phyloP scores from a whole-genome alignment of 768 basidiomycete species.

The Leccinum rimulosum region DNA sequence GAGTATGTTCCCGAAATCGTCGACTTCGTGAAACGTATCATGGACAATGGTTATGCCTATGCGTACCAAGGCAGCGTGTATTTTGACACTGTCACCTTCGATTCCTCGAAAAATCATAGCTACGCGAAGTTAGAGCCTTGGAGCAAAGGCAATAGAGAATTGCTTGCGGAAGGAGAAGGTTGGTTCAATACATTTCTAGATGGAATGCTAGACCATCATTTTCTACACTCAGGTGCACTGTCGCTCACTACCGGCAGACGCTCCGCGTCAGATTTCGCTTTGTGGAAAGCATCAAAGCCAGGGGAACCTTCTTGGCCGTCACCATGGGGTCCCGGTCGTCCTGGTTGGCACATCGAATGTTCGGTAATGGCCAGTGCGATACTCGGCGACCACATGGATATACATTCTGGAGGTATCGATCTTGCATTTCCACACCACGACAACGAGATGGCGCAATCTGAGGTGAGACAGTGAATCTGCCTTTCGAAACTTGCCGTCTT shows the following conservation, averaged over 20 bases:
- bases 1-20: conserved; percentile 98
- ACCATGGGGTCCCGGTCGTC: conserved; percentile 89
- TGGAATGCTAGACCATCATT: neutral
- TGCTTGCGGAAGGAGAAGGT: conserved; percentile 94
- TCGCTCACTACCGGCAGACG: conserved; percentile 60
- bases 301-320: conserved; percentile 97
- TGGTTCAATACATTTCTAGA: conserved; percentile 8
- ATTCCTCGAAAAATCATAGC: conserved; percentile 68
- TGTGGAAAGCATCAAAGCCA: conserved; percentile 96
- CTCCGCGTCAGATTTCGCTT: conserved; percentile 89
- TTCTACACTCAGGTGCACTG: conserved; percentile 47
- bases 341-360: conserved; percentile 99
- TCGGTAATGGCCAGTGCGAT: conserved; percentile 96
- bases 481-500: neutral
- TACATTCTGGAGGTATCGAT: conserved; percentile 96
- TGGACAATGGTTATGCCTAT: conserved; percentile 79
- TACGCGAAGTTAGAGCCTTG: conserved; percentile 97
- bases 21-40: conserved; percentile 78
- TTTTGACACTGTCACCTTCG: conserved; percentile 85
- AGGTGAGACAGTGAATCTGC: conserved; percentile 48
- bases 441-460: conserved; percentile 97
- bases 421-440: conserved; percentile 99
- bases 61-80: conserved; percentile 82
- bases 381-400: conserved; percentile 69
- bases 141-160: conserved; percentile 89